Evolutionary conservation across 768 basidiomycete genomes (phyloP).

Genomic region (Mycena vulgaris): DNA sequence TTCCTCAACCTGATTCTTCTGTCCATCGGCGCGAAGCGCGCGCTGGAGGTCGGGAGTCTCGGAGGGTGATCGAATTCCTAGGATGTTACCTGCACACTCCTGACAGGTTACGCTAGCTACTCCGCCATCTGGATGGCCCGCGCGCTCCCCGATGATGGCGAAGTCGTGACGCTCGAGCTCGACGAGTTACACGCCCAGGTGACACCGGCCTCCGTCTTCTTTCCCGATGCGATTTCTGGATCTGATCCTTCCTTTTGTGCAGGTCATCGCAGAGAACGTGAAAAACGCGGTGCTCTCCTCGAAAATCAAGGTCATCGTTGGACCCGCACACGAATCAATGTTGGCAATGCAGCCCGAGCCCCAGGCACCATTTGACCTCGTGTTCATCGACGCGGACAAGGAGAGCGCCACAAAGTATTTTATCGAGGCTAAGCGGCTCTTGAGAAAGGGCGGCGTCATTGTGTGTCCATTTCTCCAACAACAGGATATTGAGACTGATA

Average conservation of each 20-base stretch:
- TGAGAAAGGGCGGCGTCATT: slow-evolving; percentile 61
- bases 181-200: slow-evolving; percentile 62
- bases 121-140: slow-evolving; percentile 62
- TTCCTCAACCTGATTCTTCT: slow-evolving; percentile 59
- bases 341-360: slow-evolving; percentile 60
- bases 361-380: slow-evolving; percentile 68
- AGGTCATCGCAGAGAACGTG: slow-evolving; percentile 76
- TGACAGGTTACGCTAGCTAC: slow-evolving; percentile 49
- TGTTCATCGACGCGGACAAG: slow-evolving; percentile 71
- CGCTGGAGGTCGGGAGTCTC: slow-evolving; percentile 71
- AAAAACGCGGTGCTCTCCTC: slow-evolving; percentile 64
- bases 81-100: no score
- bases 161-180: slow-evolving; percentile 65
- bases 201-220: no score
- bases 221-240: no score
- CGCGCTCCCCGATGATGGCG: slow-evolving; percentile 64
- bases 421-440: slow-evolving; percentile 59
- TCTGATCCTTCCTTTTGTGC: slow-evolving; percentile 42
- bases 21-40: slow-evolving; percentile 60
- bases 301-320: slow-evolving; percentile 66
- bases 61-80: no score
- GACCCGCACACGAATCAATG: slow-evolving; percentile 67
- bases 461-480: slow-evolving; percentile 43
- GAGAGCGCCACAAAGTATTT: slow-evolving; percentile 57
- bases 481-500: neutral